Base-by-base conservation (phyloP, 148 eudicot genomes). In the Diospyros kaki region DNA sequence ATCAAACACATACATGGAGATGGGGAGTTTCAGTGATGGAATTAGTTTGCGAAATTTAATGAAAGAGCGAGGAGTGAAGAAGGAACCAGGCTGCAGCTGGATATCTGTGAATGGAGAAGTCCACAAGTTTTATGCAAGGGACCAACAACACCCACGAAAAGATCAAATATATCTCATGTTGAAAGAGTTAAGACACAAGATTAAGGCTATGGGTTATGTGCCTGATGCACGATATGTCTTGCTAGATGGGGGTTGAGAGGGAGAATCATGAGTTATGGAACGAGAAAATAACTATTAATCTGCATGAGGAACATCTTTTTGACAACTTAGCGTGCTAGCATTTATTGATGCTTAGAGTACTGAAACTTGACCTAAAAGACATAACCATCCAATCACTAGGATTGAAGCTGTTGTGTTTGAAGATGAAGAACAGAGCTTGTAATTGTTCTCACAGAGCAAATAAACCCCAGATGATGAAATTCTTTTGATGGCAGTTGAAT, bases 11-110 rank as follows among this genome's bases (percentile, higher is more conserved):
- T 76, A 80, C 42, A 71, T 72, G 73, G 79, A 71, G 48, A 42
- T 11, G 38, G 82, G 82, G 14, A 75, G 68, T 40, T 50, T 59
- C 46, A 50, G 41, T 43, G 50, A 66, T 66, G 76, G 77, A 54
- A 48, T 73, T 52, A 59, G 72, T 66, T 17, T 75, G 79, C 75
- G 83, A 73, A 75, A 56, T 58, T 41, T 71, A 50, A 80, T 75
- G 82, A 75, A 71, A 71, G 72, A 75, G 28, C 52, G 61, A 80
- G 82, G 82, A 39, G 61, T 80, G 39, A 64, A 66, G 55, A 75
- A 75, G 73, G 83, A 80, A 74, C 79, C 76, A 40, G 83, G 83
- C 3, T 80, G 64, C 63, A 76, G 78, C 71, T 75, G 82, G 79
- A 59, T 72, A 66, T 58, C 76, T 9, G 14, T 80, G 62, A 58